Evolutionary conservation across 169 alveolate genomes (phyloP).

Genomic region (Plasmodium vinckei): DNA sequence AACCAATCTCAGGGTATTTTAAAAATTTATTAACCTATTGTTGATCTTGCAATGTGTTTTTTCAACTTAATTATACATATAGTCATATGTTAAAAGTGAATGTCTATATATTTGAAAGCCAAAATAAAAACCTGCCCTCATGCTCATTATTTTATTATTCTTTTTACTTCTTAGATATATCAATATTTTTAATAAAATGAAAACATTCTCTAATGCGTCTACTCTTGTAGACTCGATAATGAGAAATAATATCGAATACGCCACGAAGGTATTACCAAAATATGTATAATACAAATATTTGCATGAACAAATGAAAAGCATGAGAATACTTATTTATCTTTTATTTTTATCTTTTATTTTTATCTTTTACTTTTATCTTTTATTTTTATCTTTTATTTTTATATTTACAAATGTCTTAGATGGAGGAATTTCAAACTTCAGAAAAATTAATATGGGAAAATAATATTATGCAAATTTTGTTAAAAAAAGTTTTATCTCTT

Average conservation of each 20-base stretch:
- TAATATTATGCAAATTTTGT: constrained; percentile 3
- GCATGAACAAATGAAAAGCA: too few relatives aligned
- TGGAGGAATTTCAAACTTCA: background rate
- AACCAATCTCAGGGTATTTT: background rate
- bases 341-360: background rate
- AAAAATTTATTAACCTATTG: too few relatives aligned
- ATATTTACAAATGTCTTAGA: background rate
- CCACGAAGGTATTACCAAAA: constrained; percentile 9
- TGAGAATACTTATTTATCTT: background rate
- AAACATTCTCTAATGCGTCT: constrained; percentile 11
- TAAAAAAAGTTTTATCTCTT: constrained; percentile 35
- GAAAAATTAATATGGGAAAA: constrained; percentile 16
- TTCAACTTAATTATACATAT: too few relatives aligned
- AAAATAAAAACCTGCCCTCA: background rate
- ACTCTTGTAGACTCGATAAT: constrained; percentile 14
- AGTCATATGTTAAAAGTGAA: too few relatives aligned
- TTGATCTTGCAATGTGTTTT: too few relatives aligned
- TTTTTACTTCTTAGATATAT: constrained; percentile 9
- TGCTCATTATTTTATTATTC: background rate
- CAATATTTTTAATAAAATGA: constrained; percentile 41
- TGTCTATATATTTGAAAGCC: too few relatives aligned
- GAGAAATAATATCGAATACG: background rate
- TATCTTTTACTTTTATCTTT: too few relatives aligned
- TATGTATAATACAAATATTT: background rate
- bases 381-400: background rate